Conservation (phyloP, 129 eudicot genomes). For the Saussurea involucrata region DNA sequence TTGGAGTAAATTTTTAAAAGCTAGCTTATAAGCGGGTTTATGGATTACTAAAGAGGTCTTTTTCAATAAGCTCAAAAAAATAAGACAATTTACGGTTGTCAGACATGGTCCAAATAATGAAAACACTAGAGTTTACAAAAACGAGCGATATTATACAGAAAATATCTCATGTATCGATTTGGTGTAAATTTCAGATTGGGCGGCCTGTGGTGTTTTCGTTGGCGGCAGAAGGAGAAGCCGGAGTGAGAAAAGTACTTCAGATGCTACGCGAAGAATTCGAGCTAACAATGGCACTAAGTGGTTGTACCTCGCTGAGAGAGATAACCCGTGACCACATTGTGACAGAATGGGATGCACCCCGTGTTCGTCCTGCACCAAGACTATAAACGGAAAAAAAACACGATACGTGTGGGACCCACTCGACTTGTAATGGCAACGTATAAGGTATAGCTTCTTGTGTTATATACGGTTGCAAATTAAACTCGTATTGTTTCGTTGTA, state of each 20-base stretch:
- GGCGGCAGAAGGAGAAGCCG: conserved; percentile 97
- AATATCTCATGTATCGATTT: background rate
- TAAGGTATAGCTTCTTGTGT: conserved; percentile 28
- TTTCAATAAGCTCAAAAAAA: background rate
- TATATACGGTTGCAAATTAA: conserved; percentile 14
- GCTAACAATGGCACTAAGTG: conserved; percentile 92
- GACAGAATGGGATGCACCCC: conserved; percentile 80
- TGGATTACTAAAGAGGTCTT: background rate
- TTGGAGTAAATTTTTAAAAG: background rate
- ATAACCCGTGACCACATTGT: conserved; percentile 80
- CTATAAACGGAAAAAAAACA: conserved; percentile 25
- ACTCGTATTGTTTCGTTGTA: conserved; percentile 22
- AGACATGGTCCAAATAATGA: no score
- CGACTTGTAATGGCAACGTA: background rate
- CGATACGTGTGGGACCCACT: background rate
- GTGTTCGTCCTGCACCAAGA: conserved; percentile 51
- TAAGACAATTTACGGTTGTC: background rate
- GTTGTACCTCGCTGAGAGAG: conserved; percentile 66
- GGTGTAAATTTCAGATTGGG: conserved; percentile 48
- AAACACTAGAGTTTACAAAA: no score
- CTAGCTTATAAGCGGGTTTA: background rate
- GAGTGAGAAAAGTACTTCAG: conserved; percentile 84
- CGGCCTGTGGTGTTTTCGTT: conserved; percentile 82
- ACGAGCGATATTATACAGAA: no score
- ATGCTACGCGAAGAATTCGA: conserved; percentile 92